Conservation (phyloP, 257 asterid species). For the Echites panduratus region DNA sequence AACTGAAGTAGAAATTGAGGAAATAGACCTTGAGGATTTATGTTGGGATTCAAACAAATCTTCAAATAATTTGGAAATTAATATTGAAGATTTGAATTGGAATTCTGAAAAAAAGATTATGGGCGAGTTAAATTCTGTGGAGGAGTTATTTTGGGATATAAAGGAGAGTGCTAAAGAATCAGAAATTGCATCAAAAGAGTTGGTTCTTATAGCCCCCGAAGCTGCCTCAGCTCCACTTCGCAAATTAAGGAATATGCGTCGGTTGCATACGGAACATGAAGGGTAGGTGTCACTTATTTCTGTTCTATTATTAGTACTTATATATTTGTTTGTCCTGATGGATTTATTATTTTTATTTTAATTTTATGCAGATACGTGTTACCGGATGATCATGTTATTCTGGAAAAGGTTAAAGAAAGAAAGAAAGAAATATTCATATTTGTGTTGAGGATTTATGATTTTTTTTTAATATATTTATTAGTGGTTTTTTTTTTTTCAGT, state of each 20-base stretch:
- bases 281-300: slow-evolving; percentile 26
- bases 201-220: slow-evolving; percentile 24
- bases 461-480: too few relatives aligned
- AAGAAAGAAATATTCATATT: too few relatives aligned
- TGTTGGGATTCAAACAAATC: too few relatives aligned
- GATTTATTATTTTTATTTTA: too few relatives aligned
- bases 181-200: slow-evolving; percentile 19
- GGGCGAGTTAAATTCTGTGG: slow-evolving; percentile 5
- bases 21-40: too few relatives aligned
- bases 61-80: too few relatives aligned
- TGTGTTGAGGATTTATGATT: too few relatives aligned
- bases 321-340: too few relatives aligned
- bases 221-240: slow-evolving; percentile 8
- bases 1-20: too few relatives aligned
- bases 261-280: slow-evolving; percentile 29
- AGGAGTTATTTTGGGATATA: slow-evolving; percentile 17
- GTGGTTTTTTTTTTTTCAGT: slow-evolving; percentile 23
- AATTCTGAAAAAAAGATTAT: slow-evolving; percentile 1
- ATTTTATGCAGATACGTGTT: slow-evolving; percentile 46
- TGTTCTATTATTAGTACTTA: too few relatives aligned
- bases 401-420: slow-evolving; percentile 54
- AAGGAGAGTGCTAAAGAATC: neutral
- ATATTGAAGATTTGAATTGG: too few relatives aligned
- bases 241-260: slow-evolving; percentile 13
- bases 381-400: slow-evolving; percentile 53